These are phyloP conservation scores for Aspergillus carlsbadensis DNA, from an alignment of 495 filamentous ascomycete species.

Conservation along the genomic window DNA sequence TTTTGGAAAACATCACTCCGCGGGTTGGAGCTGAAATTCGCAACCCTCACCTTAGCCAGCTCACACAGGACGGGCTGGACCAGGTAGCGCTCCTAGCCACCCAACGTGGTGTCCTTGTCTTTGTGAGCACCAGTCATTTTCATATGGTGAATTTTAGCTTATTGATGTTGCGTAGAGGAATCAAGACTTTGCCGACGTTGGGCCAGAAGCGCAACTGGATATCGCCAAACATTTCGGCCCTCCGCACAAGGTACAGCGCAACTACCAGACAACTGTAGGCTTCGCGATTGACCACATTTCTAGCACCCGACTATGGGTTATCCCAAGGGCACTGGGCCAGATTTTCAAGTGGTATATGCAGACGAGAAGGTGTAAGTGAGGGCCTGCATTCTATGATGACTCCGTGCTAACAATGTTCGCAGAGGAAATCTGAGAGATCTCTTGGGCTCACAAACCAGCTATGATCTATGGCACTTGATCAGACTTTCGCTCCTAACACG, in stretches of 20 bases:
- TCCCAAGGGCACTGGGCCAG: constrained; percentile 11
- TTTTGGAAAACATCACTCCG: constrained; percentile 6
- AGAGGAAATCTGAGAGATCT: constrained; percentile 12
- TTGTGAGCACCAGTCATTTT: not conserved
- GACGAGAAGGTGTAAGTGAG: constrained; percentile 14
- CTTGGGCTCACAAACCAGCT: constrained; percentile 14
- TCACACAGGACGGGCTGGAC: not conserved
- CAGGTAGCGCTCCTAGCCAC: constrained; percentile 11
- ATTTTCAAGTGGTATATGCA: constrained; percentile 12
- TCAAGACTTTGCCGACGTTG: constrained; percentile 17
- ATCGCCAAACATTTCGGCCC: constrained; percentile 11
- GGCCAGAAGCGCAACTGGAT: constrained; percentile 5
- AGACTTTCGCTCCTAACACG: constrained; percentile 15
- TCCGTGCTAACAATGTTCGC: not conserved
- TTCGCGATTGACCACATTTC: not conserved
- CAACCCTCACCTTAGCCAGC: constrained; percentile 8
- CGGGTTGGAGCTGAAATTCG: constrained; percentile 11
- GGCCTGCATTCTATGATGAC: too few species aligned
- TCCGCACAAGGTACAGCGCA: constrained; percentile 8
- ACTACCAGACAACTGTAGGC: too few species aligned
- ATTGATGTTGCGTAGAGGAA: not conserved
- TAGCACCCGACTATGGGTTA: constrained; percentile 16
- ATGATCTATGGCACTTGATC: constrained; percentile 15
- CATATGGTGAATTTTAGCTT: not conserved
- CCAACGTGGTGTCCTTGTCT: constrained; percentile 15